Evolutionary conservation across 495 filamentous ascomycete genomes (phyloP).

Genomic region (Neurospora tetraspora): DNA sequence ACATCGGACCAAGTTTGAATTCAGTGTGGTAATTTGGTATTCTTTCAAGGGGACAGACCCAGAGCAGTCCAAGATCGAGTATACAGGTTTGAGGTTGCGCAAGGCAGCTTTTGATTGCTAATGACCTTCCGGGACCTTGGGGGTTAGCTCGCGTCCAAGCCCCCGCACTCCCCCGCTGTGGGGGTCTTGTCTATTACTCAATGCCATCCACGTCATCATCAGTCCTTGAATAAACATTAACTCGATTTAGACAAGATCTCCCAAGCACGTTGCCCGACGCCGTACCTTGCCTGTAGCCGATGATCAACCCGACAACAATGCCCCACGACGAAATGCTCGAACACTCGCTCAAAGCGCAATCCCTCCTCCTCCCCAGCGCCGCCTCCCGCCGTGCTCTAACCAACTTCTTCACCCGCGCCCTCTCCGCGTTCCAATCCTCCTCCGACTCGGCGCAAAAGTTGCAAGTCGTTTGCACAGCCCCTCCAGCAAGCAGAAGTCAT

Average conservation of each 20-base stretch:
- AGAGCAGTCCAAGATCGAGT: background rate
- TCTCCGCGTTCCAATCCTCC: conserved; percentile 50
- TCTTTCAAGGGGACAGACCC: background rate
- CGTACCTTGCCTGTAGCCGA: background rate
- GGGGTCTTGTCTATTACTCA: too few species aligned
- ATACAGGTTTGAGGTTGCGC: background rate
- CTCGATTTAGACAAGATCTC: background rate
- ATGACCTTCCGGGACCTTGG: background rate
- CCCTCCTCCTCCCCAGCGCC: conserved; percentile 3
- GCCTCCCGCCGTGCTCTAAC: conserved; percentile 13
- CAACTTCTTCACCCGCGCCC: conserved; percentile 36
- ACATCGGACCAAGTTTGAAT: background rate
- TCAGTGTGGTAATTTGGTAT: background rate
- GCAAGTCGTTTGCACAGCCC: conserved; percentile 44
- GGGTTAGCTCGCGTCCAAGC: too few species aligned
- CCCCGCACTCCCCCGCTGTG: too few species aligned
- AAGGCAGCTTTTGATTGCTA: background rate
- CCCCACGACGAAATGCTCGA: conserved; percentile 12
- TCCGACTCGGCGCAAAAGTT: conserved; percentile 33
- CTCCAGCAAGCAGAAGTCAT: background rate
- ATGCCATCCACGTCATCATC: too few species aligned
- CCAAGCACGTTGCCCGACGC: background rate
- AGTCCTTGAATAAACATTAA: too few species aligned
- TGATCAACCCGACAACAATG: background rate
- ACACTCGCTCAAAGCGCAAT: conserved; percentile 13